These are phyloP conservation scores for Stellera chamaejasme DNA, from an alignment of 345 rosid species.

Conservation along the genomic window DNA sequence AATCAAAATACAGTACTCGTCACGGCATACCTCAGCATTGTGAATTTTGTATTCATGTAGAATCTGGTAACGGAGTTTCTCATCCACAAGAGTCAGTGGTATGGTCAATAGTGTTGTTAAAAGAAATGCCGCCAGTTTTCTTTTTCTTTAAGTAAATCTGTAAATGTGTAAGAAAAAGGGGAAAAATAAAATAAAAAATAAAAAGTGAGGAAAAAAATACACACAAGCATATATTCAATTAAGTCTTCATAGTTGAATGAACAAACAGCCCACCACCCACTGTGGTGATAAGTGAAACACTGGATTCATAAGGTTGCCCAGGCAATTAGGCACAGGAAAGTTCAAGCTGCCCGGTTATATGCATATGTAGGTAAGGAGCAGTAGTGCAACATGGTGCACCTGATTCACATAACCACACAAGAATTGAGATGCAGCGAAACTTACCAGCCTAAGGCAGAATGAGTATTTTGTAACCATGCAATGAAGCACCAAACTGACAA, in stretches of 20 bases:
- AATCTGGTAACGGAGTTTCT: constrained; percentile 97
- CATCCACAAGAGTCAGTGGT: constrained; percentile 86
- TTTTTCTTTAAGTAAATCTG: constrained; percentile 97
- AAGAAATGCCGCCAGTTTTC: constrained; percentile 96
- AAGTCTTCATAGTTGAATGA: neutral
- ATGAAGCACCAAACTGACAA: too few species aligned
- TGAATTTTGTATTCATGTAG: constrained; percentile 98
- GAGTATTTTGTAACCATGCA: too few species aligned
- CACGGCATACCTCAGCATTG: constrained; percentile 80
- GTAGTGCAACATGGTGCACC: too few species aligned
- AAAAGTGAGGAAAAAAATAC: constrained; percentile 12
- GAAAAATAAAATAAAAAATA: constrained; percentile 16
- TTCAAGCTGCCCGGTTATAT: too few species aligned
- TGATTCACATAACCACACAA: too few species aligned
- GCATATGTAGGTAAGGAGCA: too few species aligned
- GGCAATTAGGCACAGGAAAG: too few species aligned
- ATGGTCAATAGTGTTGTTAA: constrained; percentile 89
- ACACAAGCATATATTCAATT: neutral
- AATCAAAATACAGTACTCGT: constrained; percentile 4
- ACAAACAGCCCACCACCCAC: too few species aligned
- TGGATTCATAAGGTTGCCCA: too few species aligned
- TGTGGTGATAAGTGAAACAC: too few species aligned
- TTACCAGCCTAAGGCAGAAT: too few species aligned
- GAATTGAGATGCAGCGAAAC: too few species aligned
- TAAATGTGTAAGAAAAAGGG: constrained; percentile 15